These are phyloP conservation scores for Geotrichum australiense DNA, from an alignment of 1,139 yeast species.

Conservation along the genomic window DNA sequence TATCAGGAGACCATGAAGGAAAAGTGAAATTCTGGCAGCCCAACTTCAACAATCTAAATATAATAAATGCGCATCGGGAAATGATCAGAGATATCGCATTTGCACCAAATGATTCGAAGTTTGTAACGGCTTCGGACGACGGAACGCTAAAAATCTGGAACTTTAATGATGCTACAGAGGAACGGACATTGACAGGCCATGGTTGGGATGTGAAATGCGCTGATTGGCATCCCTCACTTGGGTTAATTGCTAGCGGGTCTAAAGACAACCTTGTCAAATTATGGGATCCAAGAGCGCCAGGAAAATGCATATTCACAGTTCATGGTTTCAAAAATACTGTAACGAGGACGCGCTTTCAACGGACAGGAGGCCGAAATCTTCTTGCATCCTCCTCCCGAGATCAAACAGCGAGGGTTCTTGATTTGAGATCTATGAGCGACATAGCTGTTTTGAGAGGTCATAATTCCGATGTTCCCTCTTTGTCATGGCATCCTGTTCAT, in stretches of 20 bases:
- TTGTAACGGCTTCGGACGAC: slow-evolving; percentile 90
- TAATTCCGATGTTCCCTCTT: slow-evolving; percentile 77
- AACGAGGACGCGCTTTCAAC: slow-evolving; percentile 72
- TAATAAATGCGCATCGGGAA: slow-evolving; percentile 68
- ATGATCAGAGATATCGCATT: slow-evolving; percentile 83
- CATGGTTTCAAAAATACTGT: slow-evolving; percentile 95
- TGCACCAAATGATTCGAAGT: slow-evolving; percentile 84
- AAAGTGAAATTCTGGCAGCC: slow-evolving; percentile 95
- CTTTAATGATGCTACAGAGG: slow-evolving; percentile 84
- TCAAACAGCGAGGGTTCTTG: slow-evolving; percentile 80
- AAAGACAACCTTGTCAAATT: slow-evolving; percentile 87
- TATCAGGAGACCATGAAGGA: slow-evolving; percentile 93
- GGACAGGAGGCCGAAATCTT: slow-evolving; percentile 55
- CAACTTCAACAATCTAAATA: slow-evolving; percentile 86
- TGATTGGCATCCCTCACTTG: slow-evolving; percentile 92
- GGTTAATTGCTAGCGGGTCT: slow-evolving; percentile 60
- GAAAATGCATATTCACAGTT: slow-evolving; percentile 66
- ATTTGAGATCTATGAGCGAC: slow-evolving; percentile 77
- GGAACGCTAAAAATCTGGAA: slow-evolving; percentile 88
- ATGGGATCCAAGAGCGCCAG: slow-evolving; percentile 94
- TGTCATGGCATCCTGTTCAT: slow-evolving; percentile 92
- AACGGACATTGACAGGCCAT: slow-evolving; percentile 75
- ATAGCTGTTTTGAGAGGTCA: slow-evolving; percentile 66
- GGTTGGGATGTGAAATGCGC: slow-evolving; percentile 98
- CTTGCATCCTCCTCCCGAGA: slow-evolving; percentile 87